Evolutionary conservation across 1,284 basidiomycete species (phyloP).

Genomic region (Tylopilus sp.): DNA sequence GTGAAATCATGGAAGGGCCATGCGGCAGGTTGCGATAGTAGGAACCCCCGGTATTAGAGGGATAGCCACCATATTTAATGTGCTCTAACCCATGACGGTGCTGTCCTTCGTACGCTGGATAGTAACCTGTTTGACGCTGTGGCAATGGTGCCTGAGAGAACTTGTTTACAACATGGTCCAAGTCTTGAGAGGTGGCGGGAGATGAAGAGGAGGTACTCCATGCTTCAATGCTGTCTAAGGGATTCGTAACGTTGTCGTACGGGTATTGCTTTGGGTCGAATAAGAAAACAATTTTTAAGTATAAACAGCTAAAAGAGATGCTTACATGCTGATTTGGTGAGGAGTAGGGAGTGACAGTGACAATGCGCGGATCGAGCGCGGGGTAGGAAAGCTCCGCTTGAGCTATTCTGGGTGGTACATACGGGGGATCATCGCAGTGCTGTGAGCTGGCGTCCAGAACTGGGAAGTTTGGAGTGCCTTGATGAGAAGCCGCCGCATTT

Average conservation of each 20-base stretch:
- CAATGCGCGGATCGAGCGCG: constrained; percentile 25
- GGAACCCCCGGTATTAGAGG: constrained; percentile 13
- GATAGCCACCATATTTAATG: constrained; percentile 23
- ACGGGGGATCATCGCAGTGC: constrained; percentile 40
- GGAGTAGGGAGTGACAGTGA: constrained; percentile 18
- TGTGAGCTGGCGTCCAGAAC: constrained; percentile 24
- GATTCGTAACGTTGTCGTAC: constrained; percentile 36
- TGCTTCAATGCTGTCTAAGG: constrained; percentile 40
- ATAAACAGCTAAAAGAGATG: not conserved
- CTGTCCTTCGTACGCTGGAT: constrained; percentile 34
- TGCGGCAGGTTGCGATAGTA: constrained; percentile 33
- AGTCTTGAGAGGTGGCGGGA: constrained; percentile 26
- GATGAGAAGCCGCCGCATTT: constrained; percentile 20
- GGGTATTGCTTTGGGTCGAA: constrained; percentile 21
- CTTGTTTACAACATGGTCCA: constrained; percentile 16
- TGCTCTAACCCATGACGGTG: constrained; percentile 39
- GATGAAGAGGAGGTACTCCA: constrained; percentile 43
- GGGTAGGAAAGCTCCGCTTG: constrained; percentile 34
- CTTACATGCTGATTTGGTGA: constrained; percentile 29
- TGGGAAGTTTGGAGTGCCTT: constrained; percentile 12
- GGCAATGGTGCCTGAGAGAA: constrained; percentile 15
- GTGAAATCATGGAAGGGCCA: constrained; percentile 20
- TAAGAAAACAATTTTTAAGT: not conserved
- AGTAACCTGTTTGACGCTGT: constrained; percentile 23
- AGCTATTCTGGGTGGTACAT: constrained; percentile 39